Evolutionary conservation across 805 yeast genomes (phyloP).

Genomic region (Saccharomycopsis amapae): DNA sequence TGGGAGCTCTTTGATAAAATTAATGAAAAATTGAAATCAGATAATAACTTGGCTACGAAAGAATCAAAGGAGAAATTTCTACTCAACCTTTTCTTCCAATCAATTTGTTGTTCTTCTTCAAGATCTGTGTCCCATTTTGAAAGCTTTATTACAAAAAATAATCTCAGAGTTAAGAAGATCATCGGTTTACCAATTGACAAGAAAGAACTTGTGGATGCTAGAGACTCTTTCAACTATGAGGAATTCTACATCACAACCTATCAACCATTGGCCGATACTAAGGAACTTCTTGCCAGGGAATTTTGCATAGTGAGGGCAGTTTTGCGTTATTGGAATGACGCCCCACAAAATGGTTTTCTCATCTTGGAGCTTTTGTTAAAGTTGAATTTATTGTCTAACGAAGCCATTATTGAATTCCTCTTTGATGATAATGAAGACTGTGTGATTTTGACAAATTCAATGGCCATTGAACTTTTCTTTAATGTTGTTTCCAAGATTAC

Average conservation of each 20-base stretch:
- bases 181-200: conserved; percentile 24
- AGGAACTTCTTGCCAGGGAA: conserved; percentile 26
- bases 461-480: conserved; percentile 11
- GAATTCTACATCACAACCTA: conserved; percentile 11
- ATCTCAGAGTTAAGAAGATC: conserved; percentile 20
- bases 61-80: conserved; percentile 38
- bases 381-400: conserved; percentile 36
- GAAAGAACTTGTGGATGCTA: conserved; percentile 2
- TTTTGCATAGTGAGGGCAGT: conserved; percentile 47
- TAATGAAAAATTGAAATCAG: conserved; percentile 25
- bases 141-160: conserved; percentile 41
- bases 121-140: conserved; percentile 78
- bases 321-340: conserved; percentile 55
- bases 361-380: conserved; percentile 47
- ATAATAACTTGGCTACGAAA: neutral
- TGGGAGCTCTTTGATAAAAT: conserved; percentile 30
- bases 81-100: conserved; percentile 57
- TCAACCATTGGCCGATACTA: neutral
- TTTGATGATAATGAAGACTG: conserved; percentile 23
- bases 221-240: conserved; percentile 29
- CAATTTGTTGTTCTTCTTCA: conserved; percentile 75
- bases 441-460: conserved; percentile 10
- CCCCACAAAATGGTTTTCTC: conserved; percentile 58
- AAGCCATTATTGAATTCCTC: conserved; percentile 37
- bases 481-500: neutral